Evolutionary conservation across 129 eudicot species (phyloP).

Genomic region (Calendula officinalis): DNA sequence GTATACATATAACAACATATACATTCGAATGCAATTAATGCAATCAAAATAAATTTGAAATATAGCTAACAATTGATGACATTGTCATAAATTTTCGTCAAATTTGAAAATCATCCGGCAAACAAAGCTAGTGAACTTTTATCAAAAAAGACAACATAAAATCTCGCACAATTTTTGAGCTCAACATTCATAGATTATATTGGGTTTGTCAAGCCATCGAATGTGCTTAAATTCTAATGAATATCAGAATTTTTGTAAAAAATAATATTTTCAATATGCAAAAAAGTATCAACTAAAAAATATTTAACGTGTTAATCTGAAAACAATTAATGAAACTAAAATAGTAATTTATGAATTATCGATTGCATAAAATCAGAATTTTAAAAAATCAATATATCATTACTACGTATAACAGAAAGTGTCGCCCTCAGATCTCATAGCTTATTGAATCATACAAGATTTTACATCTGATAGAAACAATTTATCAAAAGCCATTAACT

Average conservation of each 20-base stretch:
- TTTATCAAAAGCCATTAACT: background rate
- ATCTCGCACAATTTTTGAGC: conserved; percentile 28
- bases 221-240: conserved; percentile 7
- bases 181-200: conserved; percentile 7
- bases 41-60: background rate
- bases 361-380: background rate
- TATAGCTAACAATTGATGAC: background rate
- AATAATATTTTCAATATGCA: too few species aligned
- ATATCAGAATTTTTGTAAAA: background rate
- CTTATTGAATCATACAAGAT: conserved; percentile 28
- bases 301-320: too few species aligned
- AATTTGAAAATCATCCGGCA: conserved; percentile 11
- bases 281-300: too few species aligned
- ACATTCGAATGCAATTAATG: conserved; percentile 21
- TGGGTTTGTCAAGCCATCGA: conserved; percentile 26
- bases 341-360: too few species aligned
- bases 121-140: background rate
- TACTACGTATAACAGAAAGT: too few species aligned
- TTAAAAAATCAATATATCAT: background rate
- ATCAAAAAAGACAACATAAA: conserved; percentile 24
- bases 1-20: background rate
- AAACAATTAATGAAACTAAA: too few species aligned
- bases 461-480: conserved; percentile 6
- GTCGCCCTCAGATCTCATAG: conserved; percentile 36
- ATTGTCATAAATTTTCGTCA: conserved; percentile 17